Evolutionary conservation across 257 asterid species (phyloP).

Genomic region (Rhazya stricta): DNA sequence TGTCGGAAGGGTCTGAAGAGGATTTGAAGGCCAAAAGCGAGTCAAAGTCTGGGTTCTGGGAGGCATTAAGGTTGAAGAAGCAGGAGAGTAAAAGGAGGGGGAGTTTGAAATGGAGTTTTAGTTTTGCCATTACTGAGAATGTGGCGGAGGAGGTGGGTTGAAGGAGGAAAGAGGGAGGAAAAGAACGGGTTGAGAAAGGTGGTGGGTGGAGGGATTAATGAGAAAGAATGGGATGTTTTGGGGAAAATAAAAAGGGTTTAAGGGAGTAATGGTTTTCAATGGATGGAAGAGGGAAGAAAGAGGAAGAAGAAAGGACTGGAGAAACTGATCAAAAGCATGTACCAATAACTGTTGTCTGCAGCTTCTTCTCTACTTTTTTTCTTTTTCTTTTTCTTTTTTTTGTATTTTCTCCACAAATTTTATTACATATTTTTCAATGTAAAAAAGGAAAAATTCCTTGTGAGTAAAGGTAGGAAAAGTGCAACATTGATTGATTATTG

Average conservation of each 20-base stretch:
- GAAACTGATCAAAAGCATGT: constrained; percentile 1
- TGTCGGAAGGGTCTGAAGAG: constrained; percentile 39
- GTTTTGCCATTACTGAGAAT: constrained; percentile 13
- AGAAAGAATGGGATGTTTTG: not conserved
- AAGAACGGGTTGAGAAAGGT: not conserved
- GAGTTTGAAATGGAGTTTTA: not conserved
- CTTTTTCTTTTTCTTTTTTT: too few relatives aligned
- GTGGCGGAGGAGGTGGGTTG: not conserved
- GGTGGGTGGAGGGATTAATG: not conserved
- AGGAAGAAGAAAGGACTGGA: not conserved
- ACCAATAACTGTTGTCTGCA: constrained; percentile 1
- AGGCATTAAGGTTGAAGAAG: constrained; percentile 18
- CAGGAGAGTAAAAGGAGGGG: not conserved
- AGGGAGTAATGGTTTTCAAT: not conserved
- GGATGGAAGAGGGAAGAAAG: constrained; percentile 4
- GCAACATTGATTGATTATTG: too few relatives aligned
- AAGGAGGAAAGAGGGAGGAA: not conserved
- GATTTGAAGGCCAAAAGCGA: constrained; percentile 62
- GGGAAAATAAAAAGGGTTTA: constrained; percentile 11
- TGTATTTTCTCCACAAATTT: too few relatives aligned
- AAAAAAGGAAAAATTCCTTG: too few relatives aligned
- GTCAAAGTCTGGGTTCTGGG: constrained; percentile 45
- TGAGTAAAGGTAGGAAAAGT: too few relatives aligned
- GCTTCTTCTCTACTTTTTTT: not conserved
- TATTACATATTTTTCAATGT: too few relatives aligned